These are phyloP conservation scores for Cercophora newfieldiana DNA, from an alignment of 495 filamentous ascomycete genomes.

Conservation along the genomic window DNA sequence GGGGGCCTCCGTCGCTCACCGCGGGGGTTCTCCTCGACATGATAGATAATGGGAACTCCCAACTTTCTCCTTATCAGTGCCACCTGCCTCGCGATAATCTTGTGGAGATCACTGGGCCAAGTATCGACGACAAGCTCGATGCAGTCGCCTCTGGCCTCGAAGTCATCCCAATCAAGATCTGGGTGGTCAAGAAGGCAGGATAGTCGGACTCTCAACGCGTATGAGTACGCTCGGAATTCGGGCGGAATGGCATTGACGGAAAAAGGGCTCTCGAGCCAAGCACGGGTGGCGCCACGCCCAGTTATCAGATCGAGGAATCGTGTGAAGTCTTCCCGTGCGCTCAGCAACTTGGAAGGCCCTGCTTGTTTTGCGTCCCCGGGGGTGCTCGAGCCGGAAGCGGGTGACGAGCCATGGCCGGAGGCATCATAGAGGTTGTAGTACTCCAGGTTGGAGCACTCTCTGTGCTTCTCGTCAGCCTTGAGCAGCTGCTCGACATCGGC, in stretches of 20 bases:
- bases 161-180: conserved; percentile 57
- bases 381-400: conserved; percentile 31
- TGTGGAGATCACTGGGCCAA: conserved; percentile 53
- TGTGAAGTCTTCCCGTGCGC: conserved; percentile 72
- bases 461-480: conserved; percentile 54
- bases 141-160: conserved; percentile 70
- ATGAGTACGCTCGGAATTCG: conserved; percentile 64
- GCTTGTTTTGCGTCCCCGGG: conserved; percentile 36
- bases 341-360: conserved; percentile 61
- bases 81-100: conserved; percentile 56
- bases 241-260: conserved; percentile 68
- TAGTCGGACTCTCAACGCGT: conserved; percentile 63
- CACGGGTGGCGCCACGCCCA: conserved; percentile 53
- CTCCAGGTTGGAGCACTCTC: conserved; percentile 74
- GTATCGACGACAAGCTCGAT: conserved; percentile 70
- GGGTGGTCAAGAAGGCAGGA: conserved; percentile 55
- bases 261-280: conserved; percentile 68
- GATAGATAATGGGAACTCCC: conserved; percentile 67
- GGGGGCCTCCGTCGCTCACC: conserved; percentile 41
- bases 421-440: conserved; percentile 70
- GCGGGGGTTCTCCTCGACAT: conserved; percentile 57
- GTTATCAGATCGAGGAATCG: conserved; percentile 68
- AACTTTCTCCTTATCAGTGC: conserved; percentile 64
- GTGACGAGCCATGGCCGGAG: conserved; percentile 25
- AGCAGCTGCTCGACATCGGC: conserved; percentile 56